These are phyloP conservation scores for Eimeria praecox DNA, from an alignment of 169 alveolate species.

Conservation along the genomic window DNA sequence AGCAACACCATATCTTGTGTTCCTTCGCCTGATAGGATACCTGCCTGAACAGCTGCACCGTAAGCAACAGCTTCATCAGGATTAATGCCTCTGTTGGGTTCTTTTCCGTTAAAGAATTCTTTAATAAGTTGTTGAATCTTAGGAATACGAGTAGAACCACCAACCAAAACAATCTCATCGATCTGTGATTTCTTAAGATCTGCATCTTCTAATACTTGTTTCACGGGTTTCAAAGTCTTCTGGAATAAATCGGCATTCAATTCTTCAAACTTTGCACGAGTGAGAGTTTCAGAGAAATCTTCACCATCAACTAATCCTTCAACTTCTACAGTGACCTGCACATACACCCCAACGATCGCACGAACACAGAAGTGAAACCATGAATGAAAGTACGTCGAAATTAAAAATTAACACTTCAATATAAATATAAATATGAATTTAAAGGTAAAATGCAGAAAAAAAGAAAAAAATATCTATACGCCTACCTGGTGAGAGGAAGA, in stretches of 20 bases:
- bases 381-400: background rate
- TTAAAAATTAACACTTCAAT: too few species aligned
- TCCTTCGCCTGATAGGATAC: slow-evolving; percentile 95
- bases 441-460: background rate
- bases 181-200: slow-evolving; percentile 92
- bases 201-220: slow-evolving; percentile 94
- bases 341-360: background rate
- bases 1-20: slow-evolving; percentile 94
- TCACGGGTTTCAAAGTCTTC: slow-evolving; percentile 93
- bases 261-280: slow-evolving; percentile 97
- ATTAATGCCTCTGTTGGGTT: slow-evolving; percentile 95
- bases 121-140: slow-evolving; percentile 95
- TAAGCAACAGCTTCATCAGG: slow-evolving; percentile 98
- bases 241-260: slow-evolving; percentile 93
- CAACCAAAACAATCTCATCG: slow-evolving; percentile 98
- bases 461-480: background rate
- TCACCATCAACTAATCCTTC: slow-evolving; percentile 93
- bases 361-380: slow-evolving; percentile 12
- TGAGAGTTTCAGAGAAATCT: slow-evolving; percentile 93
- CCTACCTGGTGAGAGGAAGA: slow-evolving; percentile 93
- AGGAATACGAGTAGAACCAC: slow-evolving; percentile 98
- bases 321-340: slow-evolving; percentile 88
- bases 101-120: slow-evolving; percentile 96
- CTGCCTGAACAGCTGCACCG: slow-evolving; percentile 98
- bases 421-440: too few species aligned